Evolutionary conservation across 192 early-diverging fungal species (phyloP), one percentile per base, ranked within the genome.

Genomic region (Nowakowskiella sp.): DNA sequence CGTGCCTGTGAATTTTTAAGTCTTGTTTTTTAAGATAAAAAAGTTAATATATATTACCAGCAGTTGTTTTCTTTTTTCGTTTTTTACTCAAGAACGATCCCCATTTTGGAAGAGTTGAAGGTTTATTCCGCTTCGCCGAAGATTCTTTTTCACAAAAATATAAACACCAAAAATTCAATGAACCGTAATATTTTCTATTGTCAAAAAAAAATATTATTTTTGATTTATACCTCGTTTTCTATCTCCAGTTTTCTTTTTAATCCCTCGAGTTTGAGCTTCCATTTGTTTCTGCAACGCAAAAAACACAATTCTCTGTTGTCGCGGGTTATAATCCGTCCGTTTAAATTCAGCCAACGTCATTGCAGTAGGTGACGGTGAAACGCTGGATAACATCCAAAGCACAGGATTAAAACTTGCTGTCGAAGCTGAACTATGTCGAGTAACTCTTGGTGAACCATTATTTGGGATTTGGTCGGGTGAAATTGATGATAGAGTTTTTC

Each of bases 261-360:
- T 13, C 7, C 30, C 53, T 47, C 61, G 52, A 65, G 56, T 31
- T 65, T 59, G n/a, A 63, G 62, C 46, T 58, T 55, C 47, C 4
- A 67, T 57, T 2, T 55, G 54, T 34, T 33, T 47, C 44, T 76
- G 60, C 52, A 76, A 33, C 6, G 62, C 66, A 45, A 34, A 30
- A 13, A 76, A 44, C 13, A 71, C 39, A 29, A 49, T 30, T 21
- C 73, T 39, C 58, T 76, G 70, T 19, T 42, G 42, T 31, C 58
- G 53, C 9, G 72, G 67, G 24, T 55, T 32, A 16, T 30, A 49
- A 42, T 76, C 73, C 6, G 10, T 19, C 31, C 57, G 36, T 31
- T 53, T 24, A 52, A 76, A 76, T 25, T 74, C 70, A 6, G 70
- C 67, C 25, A 74, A 64, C 24, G 67, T 32, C 19, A 39, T 13